phyloP scores from a whole-genome alignment of 164 flowering plant species.

The Stephania yunnanensis region DNA sequence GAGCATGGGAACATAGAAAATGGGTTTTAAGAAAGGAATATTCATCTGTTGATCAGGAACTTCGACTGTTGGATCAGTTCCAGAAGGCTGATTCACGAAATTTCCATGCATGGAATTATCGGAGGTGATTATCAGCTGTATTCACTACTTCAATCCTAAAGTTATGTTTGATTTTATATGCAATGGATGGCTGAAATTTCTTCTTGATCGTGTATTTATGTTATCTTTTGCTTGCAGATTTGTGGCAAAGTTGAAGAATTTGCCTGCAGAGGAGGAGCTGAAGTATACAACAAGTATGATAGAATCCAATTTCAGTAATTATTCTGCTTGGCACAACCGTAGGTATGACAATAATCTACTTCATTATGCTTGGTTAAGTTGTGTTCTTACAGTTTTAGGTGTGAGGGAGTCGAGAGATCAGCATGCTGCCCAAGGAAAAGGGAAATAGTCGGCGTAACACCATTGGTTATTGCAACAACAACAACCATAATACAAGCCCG shows the following conservation, averaged over 20 bases:
- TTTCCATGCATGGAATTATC: conserved; percentile 90
- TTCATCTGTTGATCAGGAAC: conserved; percentile 56
- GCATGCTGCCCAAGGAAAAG: too few relatives aligned
- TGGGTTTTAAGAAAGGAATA: conserved; percentile 78
- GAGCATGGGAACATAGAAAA: conserved; percentile 93
- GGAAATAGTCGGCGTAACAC: too few relatives aligned
- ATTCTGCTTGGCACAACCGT: conserved; percentile 96
- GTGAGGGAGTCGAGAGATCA: background rate
- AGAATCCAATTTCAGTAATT: conserved; percentile 72
- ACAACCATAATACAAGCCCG: too few relatives aligned
- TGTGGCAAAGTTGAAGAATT: conserved; percentile 59
- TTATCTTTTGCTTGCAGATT: conserved; percentile 38
- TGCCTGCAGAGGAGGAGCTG: conserved; percentile 63
- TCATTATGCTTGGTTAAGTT: background rate
- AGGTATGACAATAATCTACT: conserved; percentile 35
- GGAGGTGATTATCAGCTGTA: conserved; percentile 43
- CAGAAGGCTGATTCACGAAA: conserved; percentile 70
- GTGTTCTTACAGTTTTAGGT: background rate
- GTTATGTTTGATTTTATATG: background rate
- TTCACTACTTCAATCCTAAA: background rate
- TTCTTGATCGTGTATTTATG: conserved; percentile 1
- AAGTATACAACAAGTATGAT: conserved; percentile 68
- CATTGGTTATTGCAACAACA: too few relatives aligned
- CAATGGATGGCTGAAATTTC: background rate
- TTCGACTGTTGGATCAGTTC: conserved; percentile 52